Base-by-base conservation (phyloP, 495 filamentous ascomycete species). In the Oleoguttula mirabilis region DNA sequence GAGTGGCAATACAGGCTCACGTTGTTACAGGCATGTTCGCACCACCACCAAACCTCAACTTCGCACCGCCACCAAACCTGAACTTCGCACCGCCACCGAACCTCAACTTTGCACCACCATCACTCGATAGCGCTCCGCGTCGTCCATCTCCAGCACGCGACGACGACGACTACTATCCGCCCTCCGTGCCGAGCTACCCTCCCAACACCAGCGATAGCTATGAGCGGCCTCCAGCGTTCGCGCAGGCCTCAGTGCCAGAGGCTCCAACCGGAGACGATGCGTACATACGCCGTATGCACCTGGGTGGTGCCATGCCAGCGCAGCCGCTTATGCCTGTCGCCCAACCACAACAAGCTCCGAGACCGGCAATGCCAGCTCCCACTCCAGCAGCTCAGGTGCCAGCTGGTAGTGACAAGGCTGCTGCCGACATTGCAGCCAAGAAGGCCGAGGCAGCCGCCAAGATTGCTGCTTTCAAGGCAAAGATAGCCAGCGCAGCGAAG, bases 111-210 rank as follows among this genome's bases (percentile, higher is more conserved):
- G 46, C 52, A 12, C 52, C 51, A 14, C 43, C 32, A 34, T 45
- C 32, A 30, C 47, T 52, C 38, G 49, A 52, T 11, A 21, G 20
- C 21, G 36, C 16, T 8, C 20, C 38, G 20, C 2, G 30, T 3
- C 36, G n/a, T 16, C 39, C 38, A 27, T 11, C 14, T 12, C 36
- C 11, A 12, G 23, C 12, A 15, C 32, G 21, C 19, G 43, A 52
- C 32, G 43, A 47, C 17, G 42, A 45, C 22, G 34, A 46, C 15
- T 46, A 51, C 38, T 46, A 51, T 32, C 43, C 37, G 1, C 44
- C 38, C 5, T 20, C 39, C 4, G 35, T 23, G 3, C 32, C 21
- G 10, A 23, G 8, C 74, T 21, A 72, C 75, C 23, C 77, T n/a
- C n/a, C n/a, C n/a, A n/a, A n/a, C n/a, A n/a, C n/a, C n/a, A n/a